Percentiles rank a stretch among this genome's conserved stretches.
Conservation (phyloP, 2,329 filamentous ascomycete species). For the Botrytis galanthina region DNA sequence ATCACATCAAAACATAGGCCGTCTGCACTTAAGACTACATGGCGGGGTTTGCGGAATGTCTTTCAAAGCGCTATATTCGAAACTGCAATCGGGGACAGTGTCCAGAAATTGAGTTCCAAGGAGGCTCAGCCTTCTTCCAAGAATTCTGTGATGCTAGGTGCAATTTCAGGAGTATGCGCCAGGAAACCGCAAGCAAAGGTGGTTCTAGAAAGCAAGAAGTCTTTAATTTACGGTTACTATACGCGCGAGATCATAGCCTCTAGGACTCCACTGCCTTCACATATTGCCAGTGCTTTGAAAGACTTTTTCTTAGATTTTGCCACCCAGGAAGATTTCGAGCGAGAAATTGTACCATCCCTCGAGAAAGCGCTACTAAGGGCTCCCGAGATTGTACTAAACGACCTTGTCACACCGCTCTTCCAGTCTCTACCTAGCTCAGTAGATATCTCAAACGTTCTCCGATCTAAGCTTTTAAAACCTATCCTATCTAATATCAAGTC, state of each 20-base stretch:
- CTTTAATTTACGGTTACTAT: constrained; percentile 78
- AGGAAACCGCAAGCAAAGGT: constrained; percentile 64
- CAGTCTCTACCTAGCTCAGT: constrained; percentile 64
- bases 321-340: constrained; percentile 69
- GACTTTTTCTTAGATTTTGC: constrained; percentile 83
- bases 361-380: constrained; percentile 88
- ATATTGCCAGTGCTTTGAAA: constrained; percentile 68
- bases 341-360: constrained; percentile 73
- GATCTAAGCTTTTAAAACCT: constrained; percentile 75
- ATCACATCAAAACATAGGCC: constrained; percentile 64
- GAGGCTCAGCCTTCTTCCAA: constrained; percentile 59
- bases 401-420: constrained; percentile 72
- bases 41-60: constrained; percentile 74
- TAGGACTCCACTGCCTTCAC: constrained; percentile 64
- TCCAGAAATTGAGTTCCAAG: constrained; percentile 69
- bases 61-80: constrained; percentile 53
- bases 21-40: constrained; percentile 73
- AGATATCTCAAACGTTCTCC: constrained; percentile 75
- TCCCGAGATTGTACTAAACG: constrained; percentile 83
- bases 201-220: constrained; percentile 63
- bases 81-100: constrained; percentile 46
- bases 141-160: constrained; percentile 76
- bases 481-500: constrained; percentile 90
- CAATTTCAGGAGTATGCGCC: constrained; percentile 82
- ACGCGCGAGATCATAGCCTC: constrained; percentile 81